Base-by-base conservation (phyloP, 2,329 filamentous ascomycete species). In the Aspergillus texensis region DNA sequence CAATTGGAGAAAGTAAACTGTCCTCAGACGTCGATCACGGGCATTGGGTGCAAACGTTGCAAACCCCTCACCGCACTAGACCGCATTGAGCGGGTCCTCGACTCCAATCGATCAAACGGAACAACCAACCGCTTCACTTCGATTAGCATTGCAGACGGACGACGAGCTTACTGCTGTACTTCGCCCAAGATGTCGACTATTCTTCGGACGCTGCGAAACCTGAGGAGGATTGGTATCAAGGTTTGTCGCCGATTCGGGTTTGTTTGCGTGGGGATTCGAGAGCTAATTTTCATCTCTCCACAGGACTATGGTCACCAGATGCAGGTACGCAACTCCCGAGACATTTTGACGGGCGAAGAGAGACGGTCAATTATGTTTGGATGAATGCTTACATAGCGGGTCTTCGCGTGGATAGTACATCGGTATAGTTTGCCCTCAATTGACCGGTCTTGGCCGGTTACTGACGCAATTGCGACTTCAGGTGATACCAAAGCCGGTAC, bases 401-500 rank as follows among this genome's bases (percentile, higher is more conserved):
- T 19, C 34, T 55, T 50, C 56, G 36, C 8, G 34, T 61, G 60
- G 61, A 67, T 74, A 81, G 79, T 76, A 82, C 65, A 82, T 82
- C 26, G 80, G 79, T 81, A 74, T 57, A 76, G 64, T 53, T 65
- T 63, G 28, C 53, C 45, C 36, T 41, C 46, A 24, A 14, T 28
- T 41, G 34, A 9, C 28, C n/a, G 11, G 21, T 34, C 11, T 16
- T 34, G 28, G 19, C 43, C 32, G 34, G 54, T 62, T 46, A 71
- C 70, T 74, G 57, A 74, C 66, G 54, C 65, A 52, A 62, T 58
- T 66, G 72, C 64, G 60, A 70, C 67, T 63, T 67, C 77, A 95
- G 94, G 94, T 84, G 95, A 99, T 82, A 99, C 95, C 81, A 99
- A 99, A 84, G 89, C 91, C 76, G 96, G 95, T 75, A 89, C 87